Evolutionary conservation across 306 rosid species (phyloP), one percentile per base, ranked within the genome.

Genomic region (Cucurbita maxima): DNA sequence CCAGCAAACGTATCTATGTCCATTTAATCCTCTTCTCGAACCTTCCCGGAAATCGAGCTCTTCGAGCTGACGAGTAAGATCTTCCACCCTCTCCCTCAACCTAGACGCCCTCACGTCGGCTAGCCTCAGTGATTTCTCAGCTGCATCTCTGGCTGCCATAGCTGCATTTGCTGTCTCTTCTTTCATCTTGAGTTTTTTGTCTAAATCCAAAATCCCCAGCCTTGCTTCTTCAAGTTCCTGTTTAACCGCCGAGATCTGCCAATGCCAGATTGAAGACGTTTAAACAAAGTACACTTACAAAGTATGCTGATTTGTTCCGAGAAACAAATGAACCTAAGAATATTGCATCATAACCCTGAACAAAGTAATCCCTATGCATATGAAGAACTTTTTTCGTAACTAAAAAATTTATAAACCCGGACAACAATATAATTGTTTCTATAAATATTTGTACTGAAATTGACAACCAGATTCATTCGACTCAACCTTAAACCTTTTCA

Each of bases 71-170:
- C 82, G 91, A 10, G 96, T 95, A 75, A 95, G 96, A 76, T 95
- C 96, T 83, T 95, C 99, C 69, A 91, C 79, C 82, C 96, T 86
- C 45, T 91, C 92, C 82, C 97, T 83, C 66, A 95, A 92, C 87
- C 97, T 88, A 5, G 99, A 81, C 12, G 96, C 96, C 83, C 99
- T 89, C 56, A 75, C 48, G 81, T 95, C 97, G 8, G 97, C 99
- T 80, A 95, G 75, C 83, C 45, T 89, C 59, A 95, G 82, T 59
- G 97, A 95, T 75, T 95, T 91, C 86, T 95, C 97, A 14, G 99
- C 97, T 67, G 99, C 99, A 84, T 95, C 96, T 89, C 97, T 91
- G 55, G 99, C 99, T 52, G 96, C 96, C 96, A 95, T 95, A 73
- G 99, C 99, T 78, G 99, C 99, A 67, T 84, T 77, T 61, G 97